phyloP scores from a whole-genome alignment of 2,329 filamentous ascomycete genomes.

The Epichloe sp. region DNA sequence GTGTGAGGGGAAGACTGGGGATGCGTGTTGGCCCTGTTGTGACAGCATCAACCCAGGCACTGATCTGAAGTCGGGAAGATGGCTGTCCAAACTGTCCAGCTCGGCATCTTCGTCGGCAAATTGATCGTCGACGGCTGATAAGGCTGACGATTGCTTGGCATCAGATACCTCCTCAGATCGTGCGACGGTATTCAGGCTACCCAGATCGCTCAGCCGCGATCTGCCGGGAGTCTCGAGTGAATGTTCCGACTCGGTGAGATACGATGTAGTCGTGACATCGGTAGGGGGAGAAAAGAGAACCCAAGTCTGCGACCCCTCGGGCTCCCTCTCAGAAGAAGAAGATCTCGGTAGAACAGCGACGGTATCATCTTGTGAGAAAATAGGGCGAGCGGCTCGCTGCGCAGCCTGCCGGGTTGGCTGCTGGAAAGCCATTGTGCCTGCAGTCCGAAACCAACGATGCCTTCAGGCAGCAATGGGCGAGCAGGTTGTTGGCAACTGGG shows the following conservation, averaged over 20 bases:
- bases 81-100: constrained; percentile 85
- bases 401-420: constrained; percentile 41
- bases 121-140: constrained; percentile 24
- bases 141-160: constrained; percentile 23
- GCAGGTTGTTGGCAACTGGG: neutral
- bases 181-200: constrained; percentile 58
- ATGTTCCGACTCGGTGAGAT: constrained; percentile 54
- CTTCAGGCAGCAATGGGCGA: neutral
- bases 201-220: constrained; percentile 68
- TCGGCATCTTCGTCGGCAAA: constrained; percentile 56
- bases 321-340: constrained; percentile 18
- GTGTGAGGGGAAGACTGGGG: constrained; percentile 73
- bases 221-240: constrained; percentile 52
- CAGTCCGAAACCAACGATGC: neutral
- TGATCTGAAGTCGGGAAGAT: constrained; percentile 75
- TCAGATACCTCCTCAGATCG: constrained; percentile 42
- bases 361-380: constrained; percentile 24
- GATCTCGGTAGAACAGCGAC: constrained; percentile 12
- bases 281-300: constrained; percentile 73
- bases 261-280: constrained; percentile 48
- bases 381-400: constrained; percentile 33
- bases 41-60: constrained; percentile 23
- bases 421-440: constrained; percentile 41
- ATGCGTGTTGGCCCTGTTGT: constrained; percentile 29
- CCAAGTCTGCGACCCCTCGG: constrained; percentile 82